Evolutionary conservation across 2,329 filamentous ascomycete species (phyloP).

Genomic region (Cladosporium halotolerans): DNA sequence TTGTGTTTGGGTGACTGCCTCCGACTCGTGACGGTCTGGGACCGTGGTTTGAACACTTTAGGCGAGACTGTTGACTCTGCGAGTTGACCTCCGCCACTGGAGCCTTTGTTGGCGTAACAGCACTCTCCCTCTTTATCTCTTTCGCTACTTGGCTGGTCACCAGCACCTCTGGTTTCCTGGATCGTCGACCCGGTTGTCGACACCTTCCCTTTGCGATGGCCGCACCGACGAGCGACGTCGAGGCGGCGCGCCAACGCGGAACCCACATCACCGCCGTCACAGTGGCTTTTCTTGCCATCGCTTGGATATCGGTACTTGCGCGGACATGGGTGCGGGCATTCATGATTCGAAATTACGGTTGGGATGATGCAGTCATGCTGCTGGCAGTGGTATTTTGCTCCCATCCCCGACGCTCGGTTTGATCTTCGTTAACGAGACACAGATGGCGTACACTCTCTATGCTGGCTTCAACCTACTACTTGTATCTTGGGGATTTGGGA

Average conservation of each 20-base stretch:
- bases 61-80: too few relatives aligned
- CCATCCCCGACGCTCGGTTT: background rate
- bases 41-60: too few relatives aligned
- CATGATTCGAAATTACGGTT: slow-evolving; percentile 37
- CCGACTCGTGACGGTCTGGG: too few relatives aligned
- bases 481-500: slow-evolving; percentile 2
- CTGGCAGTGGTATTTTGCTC: slow-evolving; percentile 30
- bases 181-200: too few relatives aligned
- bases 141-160: too few relatives aligned
- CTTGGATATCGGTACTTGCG: slow-evolving; percentile 35
- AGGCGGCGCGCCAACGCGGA: background rate
- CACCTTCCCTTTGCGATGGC: too few relatives aligned
- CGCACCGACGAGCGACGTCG: background rate
- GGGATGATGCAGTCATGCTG: slow-evolving; percentile 39
- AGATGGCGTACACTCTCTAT: slow-evolving; percentile 4
- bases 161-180: too few relatives aligned
- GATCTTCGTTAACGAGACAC: background rate
- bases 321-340: slow-evolving; percentile 36
- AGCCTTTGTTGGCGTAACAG: too few relatives aligned
- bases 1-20: too few relatives aligned
- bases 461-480: slow-evolving; percentile 11
- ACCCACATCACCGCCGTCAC: slow-evolving; percentile 8
- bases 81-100: too few relatives aligned
- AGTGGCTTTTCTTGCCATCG: slow-evolving; percentile 28
- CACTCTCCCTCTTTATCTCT: too few relatives aligned